phyloP scores from a whole-genome alignment of 345 rosid genomes.

The Alliaria petiolata region DNA sequence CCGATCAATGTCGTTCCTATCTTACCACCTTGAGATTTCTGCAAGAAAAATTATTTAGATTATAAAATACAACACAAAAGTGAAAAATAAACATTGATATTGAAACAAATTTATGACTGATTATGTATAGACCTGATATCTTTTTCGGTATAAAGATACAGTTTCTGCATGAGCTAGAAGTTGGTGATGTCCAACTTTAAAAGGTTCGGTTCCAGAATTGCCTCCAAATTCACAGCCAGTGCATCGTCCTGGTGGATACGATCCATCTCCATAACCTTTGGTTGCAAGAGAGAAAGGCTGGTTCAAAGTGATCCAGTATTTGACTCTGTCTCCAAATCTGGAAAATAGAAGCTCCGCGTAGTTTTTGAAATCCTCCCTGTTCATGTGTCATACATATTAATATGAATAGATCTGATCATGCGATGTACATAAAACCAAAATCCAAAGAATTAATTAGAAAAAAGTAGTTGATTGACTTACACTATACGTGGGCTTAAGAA shows the following conservation, averaged over 20 bases:
- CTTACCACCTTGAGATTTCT: conserved; percentile 14
- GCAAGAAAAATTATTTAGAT: background rate
- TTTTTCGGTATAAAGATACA: background rate
- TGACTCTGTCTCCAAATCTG: background rate
- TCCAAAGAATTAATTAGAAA: too few species aligned
- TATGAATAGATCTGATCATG: background rate
- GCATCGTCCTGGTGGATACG: background rate
- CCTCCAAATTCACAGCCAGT: background rate
- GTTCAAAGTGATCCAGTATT: background rate
- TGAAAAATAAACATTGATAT: background rate
- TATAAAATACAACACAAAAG: background rate
- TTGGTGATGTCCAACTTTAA: background rate
- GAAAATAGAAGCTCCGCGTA: background rate
- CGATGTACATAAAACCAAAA: background rate
- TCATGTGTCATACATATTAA: background rate
- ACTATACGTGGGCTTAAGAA: background rate
- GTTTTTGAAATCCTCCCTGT: background rate
- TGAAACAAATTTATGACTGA: background rate
- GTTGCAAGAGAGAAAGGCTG: background rate
- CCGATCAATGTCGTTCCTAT: conserved; percentile 10
- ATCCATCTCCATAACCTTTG: background rate
- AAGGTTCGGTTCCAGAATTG: background rate
- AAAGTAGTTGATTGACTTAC: background rate
- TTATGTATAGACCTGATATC: background rate
- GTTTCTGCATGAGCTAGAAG: background rate